Evolutionary conservation across 2,329 filamentous ascomycete species (phyloP).

Genomic region (Trichophaea hybrida): DNA sequence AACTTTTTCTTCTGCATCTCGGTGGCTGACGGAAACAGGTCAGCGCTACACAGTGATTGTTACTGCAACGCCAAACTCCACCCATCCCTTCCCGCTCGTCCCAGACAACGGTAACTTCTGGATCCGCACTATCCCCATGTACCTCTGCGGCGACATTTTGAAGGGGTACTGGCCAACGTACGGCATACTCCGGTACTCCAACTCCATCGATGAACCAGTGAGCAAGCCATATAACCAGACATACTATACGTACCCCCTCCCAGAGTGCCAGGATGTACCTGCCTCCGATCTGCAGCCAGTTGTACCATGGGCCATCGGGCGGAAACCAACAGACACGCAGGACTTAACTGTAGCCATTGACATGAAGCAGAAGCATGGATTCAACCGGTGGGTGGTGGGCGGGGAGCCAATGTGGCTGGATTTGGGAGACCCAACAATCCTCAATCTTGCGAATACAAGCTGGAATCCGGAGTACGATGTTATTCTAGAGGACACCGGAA

Average conservation of each 20-base stretch:
- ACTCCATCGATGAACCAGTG: background rate
- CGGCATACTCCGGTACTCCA: slow-evolving; percentile 27
- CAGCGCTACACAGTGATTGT: slow-evolving; percentile 37
- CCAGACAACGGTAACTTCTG: slow-evolving; percentile 22
- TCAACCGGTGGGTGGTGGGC: slow-evolving; percentile 25
- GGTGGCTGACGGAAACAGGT: slow-evolving; percentile 13
- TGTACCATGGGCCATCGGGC: slow-evolving; percentile 23
- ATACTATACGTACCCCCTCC: background rate
- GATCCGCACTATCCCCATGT: slow-evolving; percentile 24
- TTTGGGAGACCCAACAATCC: slow-evolving; percentile 25
- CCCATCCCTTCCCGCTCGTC: background rate
- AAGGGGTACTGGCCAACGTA: background rate
- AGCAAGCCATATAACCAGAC: background rate
- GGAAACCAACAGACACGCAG: slow-evolving; percentile 9
- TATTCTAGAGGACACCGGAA: background rate
- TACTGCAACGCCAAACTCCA: slow-evolving; percentile 27
- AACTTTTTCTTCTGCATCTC: background rate
- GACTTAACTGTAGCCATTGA: background rate
- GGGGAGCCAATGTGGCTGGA: slow-evolving; percentile 21
- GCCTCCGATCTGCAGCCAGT: slow-evolving; percentile 25
- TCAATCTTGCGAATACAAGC: slow-evolving; percentile 11
- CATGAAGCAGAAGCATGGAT: slow-evolving; percentile 15
- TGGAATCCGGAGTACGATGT: background rate
- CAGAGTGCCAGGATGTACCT: slow-evolving; percentile 27
- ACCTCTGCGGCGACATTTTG: background rate